Conservation (phyloP, 1,139 yeast species). For the Saccharomyces hybrid region DNA sequence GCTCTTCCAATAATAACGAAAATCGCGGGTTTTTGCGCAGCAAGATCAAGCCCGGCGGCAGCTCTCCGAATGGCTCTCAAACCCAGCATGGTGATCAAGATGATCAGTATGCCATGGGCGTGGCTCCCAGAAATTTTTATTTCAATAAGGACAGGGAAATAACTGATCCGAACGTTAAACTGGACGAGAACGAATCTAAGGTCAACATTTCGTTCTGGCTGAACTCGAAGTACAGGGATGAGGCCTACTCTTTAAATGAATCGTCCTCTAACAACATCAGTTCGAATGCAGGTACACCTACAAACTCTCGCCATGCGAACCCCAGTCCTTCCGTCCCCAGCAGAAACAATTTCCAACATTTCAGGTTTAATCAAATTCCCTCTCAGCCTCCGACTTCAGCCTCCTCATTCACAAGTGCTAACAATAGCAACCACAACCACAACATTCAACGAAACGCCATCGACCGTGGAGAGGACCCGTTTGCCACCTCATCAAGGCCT, state of each 20-base stretch:
- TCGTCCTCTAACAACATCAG: not conserved
- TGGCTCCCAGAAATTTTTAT: conserved; percentile 22
- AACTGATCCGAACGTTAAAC: conserved; percentile 20
- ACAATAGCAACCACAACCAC: not conserved
- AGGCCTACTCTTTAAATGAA: conserved; percentile 18
- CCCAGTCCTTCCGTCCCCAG: not conserved
- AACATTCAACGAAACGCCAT: not conserved
- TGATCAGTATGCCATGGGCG: conserved; percentile 7
- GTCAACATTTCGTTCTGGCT: conserved; percentile 24
- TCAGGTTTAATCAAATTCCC: conserved; percentile 7
- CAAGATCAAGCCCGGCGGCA: not conserved
- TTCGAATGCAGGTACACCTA: not conserved
- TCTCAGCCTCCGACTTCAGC: conserved; percentile 13
- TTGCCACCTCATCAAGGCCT: conserved; percentile 2
- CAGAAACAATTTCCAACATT: conserved; percentile 5
- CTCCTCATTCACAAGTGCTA: conserved; percentile 7
- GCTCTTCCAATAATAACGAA: not conserved
- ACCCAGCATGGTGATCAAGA: not conserved
- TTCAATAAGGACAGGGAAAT: conserved; percentile 18
- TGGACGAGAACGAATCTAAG: conserved; percentile 12
- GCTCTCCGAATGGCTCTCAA: conserved; percentile 2
- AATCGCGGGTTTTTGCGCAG: not conserved
- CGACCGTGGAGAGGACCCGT: conserved; percentile 1
- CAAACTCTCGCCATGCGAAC: not conserved
- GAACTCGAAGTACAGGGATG: conserved; percentile 17